A percentile compares a stretch with the other conserved stretches of the same genome.
Evolutionary conservation across 2,329 filamentous ascomycete species (phyloP).

Genomic region (Mariannaea sp.): DNA sequence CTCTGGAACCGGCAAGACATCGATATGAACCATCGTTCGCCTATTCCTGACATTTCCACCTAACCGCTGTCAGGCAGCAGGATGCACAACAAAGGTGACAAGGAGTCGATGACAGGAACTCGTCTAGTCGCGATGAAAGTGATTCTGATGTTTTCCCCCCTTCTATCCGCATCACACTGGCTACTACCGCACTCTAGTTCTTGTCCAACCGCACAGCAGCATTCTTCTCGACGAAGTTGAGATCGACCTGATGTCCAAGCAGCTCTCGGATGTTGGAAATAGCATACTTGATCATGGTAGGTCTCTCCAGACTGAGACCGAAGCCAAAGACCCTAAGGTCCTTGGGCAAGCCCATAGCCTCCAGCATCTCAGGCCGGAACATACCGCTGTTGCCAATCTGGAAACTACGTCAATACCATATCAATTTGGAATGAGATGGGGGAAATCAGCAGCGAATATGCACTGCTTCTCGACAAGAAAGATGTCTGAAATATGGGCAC

Average conservation of each 20-base stretch:
- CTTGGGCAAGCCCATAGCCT: slow-evolving; percentile 90
- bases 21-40: not conserved
- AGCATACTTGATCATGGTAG: slow-evolving; percentile 96
- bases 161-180: not conserved
- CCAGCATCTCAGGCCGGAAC: slow-evolving; percentile 98
- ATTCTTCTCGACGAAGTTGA: slow-evolving; percentile 90
- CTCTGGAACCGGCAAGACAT: not conserved
- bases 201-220: slow-evolving; percentile 89
- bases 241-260: slow-evolving; percentile 92
- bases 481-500: not conserved
- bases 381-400: slow-evolving; percentile 94
- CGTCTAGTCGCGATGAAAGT: not conserved
- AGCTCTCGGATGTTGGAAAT: slow-evolving; percentile 91
- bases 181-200: slow-evolving; percentile 54
- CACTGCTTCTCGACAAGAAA: not conserved
- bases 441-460: not conserved
- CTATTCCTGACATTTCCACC: not conserved
- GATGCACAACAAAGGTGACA: not conserved
- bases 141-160: not conserved
- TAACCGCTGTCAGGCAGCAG: not conserved
- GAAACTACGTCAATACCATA: slow-evolving; percentile 1
- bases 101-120: not conserved
- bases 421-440: not conserved
- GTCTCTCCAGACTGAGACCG: slow-evolving; percentile 87
- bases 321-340: slow-evolving; percentile 94